Evolutionary conservation across 345 rosid genomes (phyloP), one percentile per base, ranked within the genome.

Genomic region (Eucalyptus polyanthemos): DNA sequence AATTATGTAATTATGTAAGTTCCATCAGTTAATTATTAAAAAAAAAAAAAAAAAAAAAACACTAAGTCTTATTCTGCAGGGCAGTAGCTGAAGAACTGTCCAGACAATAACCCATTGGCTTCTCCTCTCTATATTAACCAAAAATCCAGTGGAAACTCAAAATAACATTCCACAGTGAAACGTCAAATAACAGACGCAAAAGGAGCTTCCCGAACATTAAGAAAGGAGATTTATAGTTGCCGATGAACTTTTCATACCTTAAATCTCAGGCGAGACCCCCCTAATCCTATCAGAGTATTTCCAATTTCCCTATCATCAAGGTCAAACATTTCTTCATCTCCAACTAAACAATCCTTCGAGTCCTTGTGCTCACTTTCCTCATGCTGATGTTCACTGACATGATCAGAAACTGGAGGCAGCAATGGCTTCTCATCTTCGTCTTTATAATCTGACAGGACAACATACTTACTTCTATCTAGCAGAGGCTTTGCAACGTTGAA

Each of bases 401-500:
- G 91, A 80, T 92, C 94, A 15, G 96, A 90, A 90, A 86, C 90
- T 87, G 40, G 60, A 87, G 91, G 92, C 42, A 47, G 90, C 45
- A 89, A 90, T 69, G 93, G 92, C 89, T 89, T 93, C 56, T 91
- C 94, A 88, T 89, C 91, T 89, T 93, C 91, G 76, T 89, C 88
- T 86, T 45, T 90, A 58, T 86, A 90, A 92, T 97, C 98, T 67
- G 99, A 95, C 90, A 98, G 91, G 91, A 96, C 92, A 44, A 90
- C 94, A 89, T 96, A 98, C 87, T 92, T 93, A 89, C 92, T 94
- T 93, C 92, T 92, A 91, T 98, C 99, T 24, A 98, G 99, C 92
- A 94, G 83, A 31, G 98, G 95, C 88, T 91, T 95, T 50, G 95
- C 96, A 85, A 89, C 69, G 50, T 95, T 93, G 93, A 90, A 97